Percentiles rank a stretch among this genome's conserved stretches.
Conservation (phyloP, 2,329 filamentous ascomycete genomes). For the Bisporella sp. region DNA sequence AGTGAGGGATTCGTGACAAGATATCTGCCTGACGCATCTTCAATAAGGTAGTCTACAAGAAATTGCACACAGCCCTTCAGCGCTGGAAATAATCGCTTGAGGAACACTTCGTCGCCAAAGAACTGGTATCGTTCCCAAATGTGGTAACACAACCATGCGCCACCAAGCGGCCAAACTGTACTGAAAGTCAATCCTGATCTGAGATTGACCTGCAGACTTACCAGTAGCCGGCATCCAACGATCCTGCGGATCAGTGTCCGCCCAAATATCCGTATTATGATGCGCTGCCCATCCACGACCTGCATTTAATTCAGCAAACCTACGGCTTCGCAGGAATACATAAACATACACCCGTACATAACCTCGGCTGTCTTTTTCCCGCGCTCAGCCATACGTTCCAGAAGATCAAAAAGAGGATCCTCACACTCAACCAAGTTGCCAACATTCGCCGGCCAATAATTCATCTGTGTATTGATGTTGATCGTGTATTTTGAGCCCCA, state of each 20-base stretch:
- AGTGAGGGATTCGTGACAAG: conserved; percentile 31
- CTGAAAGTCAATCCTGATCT: neutral
- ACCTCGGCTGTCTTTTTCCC: conserved; percentile 25
- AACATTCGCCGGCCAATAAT: conserved; percentile 38
- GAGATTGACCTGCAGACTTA: conserved; percentile 6
- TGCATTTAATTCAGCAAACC: too few species aligned
- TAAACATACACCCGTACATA: conserved; percentile 22
- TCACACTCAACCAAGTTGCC: conserved; percentile 30
- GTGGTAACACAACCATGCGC: conserved; percentile 34
- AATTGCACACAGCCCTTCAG: conserved; percentile 27
- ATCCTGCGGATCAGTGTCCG: conserved; percentile 28
- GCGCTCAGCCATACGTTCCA: conserved; percentile 29
- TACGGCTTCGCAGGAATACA: too few species aligned
- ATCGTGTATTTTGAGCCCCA: conserved; percentile 45
- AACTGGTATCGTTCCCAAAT: conserved; percentile 34
- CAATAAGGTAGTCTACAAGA: conserved; percentile 28
- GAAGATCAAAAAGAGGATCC: conserved; percentile 32
- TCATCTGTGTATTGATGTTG: conserved; percentile 47
- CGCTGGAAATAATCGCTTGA: conserved; percentile 22
- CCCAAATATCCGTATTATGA: conserved; percentile 29
- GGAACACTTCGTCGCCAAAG: conserved; percentile 25
- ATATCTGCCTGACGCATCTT: conserved; percentile 21
- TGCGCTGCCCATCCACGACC: conserved; percentile 24
- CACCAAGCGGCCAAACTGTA: conserved; percentile 32
- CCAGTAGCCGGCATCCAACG: conserved; percentile 26